A percentile compares a stretch with the other conserved stretches of the same genome.
These are phyloP conservation scores for Candolleomyces eurysporus DNA, from an alignment of 768 basidiomycete genomes.

Conservation along the genomic window DNA sequence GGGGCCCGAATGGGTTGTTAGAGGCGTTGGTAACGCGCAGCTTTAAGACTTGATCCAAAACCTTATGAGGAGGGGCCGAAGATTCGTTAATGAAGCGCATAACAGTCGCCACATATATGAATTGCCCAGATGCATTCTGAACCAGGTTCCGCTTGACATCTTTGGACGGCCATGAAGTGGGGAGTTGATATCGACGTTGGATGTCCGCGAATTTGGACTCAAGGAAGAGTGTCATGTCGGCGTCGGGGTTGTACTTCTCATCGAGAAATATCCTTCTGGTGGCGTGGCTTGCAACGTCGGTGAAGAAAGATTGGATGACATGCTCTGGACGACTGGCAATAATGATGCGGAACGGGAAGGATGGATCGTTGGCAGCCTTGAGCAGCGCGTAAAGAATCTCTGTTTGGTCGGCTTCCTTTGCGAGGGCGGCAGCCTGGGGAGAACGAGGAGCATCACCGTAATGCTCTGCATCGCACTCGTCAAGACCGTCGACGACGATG, in stretches of 20 bases:
- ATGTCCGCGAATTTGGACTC: neutral
- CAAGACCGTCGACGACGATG: constrained; percentile 11
- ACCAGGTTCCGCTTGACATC: neutral
- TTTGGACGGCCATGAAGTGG: neutral
- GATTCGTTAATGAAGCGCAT: constrained; percentile 8
- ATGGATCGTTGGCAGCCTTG: neutral
- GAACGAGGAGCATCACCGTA: neutral
- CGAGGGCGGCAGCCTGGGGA: neutral
- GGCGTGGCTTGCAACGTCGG: neutral
- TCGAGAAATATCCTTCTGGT: constrained; percentile 2
- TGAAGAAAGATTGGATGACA: constrained; percentile 1
- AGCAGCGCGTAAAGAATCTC: constrained; percentile 6
- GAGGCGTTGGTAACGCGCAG: neutral
- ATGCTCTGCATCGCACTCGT: constrained; percentile 5
- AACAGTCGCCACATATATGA: constrained; percentile 15
- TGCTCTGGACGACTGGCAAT: constrained; percentile 10
- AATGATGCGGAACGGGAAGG: constrained; percentile 4
- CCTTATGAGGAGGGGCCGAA: constrained; percentile 7
- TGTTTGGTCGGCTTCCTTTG: neutral
- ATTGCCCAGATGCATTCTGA: constrained; percentile 12
- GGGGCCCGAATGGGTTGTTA: neutral
- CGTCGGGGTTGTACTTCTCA: constrained; percentile 2
- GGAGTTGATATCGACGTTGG: constrained; percentile 1
- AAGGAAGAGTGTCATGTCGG: constrained; percentile 1
- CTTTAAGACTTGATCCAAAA: constrained; percentile 6